These are phyloP conservation scores for Rusavskia elegans DNA, from an alignment of 495 filamentous ascomycete species.

Conservation along the genomic window DNA sequence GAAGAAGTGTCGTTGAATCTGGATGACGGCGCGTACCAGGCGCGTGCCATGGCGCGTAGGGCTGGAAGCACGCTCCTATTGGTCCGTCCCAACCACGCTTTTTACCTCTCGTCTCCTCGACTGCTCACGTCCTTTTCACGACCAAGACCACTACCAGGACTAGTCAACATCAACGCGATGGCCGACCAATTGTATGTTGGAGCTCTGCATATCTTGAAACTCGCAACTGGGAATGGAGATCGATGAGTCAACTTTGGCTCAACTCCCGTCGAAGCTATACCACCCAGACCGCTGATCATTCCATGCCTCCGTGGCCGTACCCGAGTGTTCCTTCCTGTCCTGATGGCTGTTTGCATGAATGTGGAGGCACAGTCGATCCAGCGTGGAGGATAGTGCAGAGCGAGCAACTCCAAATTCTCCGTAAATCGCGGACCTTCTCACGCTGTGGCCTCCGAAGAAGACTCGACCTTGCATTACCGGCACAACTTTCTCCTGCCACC, in stretches of 20 bases:
- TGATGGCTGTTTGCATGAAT: too few relatives aligned
- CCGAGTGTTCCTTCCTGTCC: not conserved
- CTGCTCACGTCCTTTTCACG: not conserved
- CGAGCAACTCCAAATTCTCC: too few relatives aligned
- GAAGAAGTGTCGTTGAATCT: not conserved
- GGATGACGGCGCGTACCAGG: not conserved
- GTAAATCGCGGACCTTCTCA: not conserved
- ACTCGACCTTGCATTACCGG: not conserved
- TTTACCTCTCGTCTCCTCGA: not conserved
- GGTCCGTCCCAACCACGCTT: not conserved
- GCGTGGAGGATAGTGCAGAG: not conserved
- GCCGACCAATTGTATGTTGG: not conserved
- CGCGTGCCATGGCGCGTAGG: constrained; percentile 1
- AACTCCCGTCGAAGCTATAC: not conserved
- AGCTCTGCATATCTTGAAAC: not conserved
- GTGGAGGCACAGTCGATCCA: not conserved
- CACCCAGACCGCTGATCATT: not conserved
- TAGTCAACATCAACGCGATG: too few relatives aligned
- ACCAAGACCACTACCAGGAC: not conserved
- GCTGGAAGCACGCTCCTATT: not conserved
- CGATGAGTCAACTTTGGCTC: not conserved
- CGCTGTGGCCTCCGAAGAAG: not conserved
- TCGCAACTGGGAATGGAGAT: too few relatives aligned
- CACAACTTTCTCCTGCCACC: constrained; percentile 39
- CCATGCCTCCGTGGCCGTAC: not conserved